Base-by-base conservation (phyloP, 129 eudicot species). In the Erigeron canadensis region DNA sequence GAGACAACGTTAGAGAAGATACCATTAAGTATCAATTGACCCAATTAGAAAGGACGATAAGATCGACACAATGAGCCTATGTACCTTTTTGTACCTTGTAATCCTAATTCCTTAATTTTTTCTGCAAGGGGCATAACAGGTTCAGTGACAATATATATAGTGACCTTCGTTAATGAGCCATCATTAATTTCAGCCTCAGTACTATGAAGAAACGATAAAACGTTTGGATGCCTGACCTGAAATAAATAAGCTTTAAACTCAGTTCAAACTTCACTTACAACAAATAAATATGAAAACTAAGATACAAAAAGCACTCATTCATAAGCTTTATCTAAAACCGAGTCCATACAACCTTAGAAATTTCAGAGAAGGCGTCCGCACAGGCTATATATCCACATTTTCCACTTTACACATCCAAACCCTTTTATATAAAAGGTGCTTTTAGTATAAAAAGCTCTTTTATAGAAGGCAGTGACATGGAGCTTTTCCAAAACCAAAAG, bases 191-290 rank as follows among this genome's bases (percentile, higher is more conserved):
- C 95, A 8, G 82, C 89, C 87, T 91, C 95, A 0, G 95, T 91
- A 80, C 97, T 91, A 81, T 87, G 88, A 48, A 91, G 91, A 63
- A 91, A 91, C 40, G 97, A 91, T 71, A 91, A 82, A 46, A 91
- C 81, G 82, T 87, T 91, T 53, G 97, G 97, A 80, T 91, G 97
- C 60, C 97, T 84, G 72, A 91, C 97, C 97, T 91, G 95, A 90
- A 76, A 88, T 61, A 60, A 34, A 47, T 15, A 62, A 62, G 62
- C 37, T 8, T 4, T 34, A 60, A 1, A 34, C 6, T 60, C 13
- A 37, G 28, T 60, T 60, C n/a, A n/a, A n/a, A n/a, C n/a, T n/a
- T n/a, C 7, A 12, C 65, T 60, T 28, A 42, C 65, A 60, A 7
- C 21, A 22, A 22, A 60, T 60, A 60, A 17, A 34, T n/a, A n/a